A percentile compares a stretch with the other conserved stretches of the same genome.
Evolutionary conservation across 208 protist species (phyloP).

Genomic region (Acanthamoeba castellanii): DNA sequence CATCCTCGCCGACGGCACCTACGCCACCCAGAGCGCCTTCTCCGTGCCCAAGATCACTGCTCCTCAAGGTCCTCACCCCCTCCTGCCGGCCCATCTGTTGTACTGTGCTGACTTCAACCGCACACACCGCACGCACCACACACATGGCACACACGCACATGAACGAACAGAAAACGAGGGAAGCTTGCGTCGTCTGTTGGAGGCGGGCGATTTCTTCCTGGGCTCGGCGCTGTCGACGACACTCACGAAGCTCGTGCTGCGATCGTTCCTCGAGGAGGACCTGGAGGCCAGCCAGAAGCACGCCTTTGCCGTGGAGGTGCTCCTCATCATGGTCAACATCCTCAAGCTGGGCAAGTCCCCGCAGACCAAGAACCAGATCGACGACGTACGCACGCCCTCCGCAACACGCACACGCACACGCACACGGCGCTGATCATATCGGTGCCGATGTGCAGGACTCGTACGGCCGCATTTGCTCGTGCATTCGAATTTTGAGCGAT

Average conservation of each 20-base stretch:
- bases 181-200: conserved; percentile 78
- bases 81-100: background rate
- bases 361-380: background rate
- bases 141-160: no score
- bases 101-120: background rate
- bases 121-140: background rate
- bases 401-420: background rate
- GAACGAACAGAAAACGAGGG: conserved; percentile 9
- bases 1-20: conserved; percentile 92
- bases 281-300: conserved; percentile 60
- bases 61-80: background rate
- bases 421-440: conserved; percentile 40
- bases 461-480: conserved; percentile 93
- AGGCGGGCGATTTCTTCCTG: conserved; percentile 96
- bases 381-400: background rate
- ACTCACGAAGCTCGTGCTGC: conserved; percentile 96
- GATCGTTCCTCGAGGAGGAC: conserved; percentile 1
- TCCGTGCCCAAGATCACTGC: conserved; percentile 71
- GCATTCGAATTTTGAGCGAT: conserved; percentile 86
- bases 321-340: conserved; percentile 82
- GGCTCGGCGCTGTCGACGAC: conserved; percentile 92
- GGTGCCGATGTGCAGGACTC: conserved; percentile 89
- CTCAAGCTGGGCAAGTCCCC: conserved; percentile 82
- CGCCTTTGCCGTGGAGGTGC: conserved; percentile 72
- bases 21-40: conserved; percentile 91